A percentile compares a stretch with the other conserved stretches of the same genome.
Evolutionary conservation across 495 filamentous ascomycete genomes (phyloP).

Genomic region (Parathielavia appendiculata): DNA sequence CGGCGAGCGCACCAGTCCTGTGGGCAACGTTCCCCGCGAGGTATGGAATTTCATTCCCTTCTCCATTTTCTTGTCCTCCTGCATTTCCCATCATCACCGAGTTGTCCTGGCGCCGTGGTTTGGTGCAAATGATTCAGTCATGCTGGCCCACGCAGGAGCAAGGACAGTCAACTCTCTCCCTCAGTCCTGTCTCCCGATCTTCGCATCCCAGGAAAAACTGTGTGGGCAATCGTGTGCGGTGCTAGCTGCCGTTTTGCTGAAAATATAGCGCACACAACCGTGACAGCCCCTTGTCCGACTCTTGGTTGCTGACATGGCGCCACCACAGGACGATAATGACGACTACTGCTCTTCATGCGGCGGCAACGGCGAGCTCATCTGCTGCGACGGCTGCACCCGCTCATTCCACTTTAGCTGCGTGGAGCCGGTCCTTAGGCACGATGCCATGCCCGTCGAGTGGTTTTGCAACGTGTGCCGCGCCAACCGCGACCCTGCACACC

Average conservation of each 20-base stretch:
- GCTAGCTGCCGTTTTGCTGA: constrained; percentile 28
- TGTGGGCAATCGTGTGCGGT: constrained; percentile 5
- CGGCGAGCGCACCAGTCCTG: constrained; percentile 48
- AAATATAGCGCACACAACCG: constrained; percentile 31
- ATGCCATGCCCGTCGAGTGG: constrained; percentile 70
- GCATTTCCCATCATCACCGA: constrained; percentile 4
- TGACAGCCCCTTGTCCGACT: constrained; percentile 2
- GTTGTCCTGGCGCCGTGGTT: neutral
- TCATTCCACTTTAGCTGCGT: constrained; percentile 85
- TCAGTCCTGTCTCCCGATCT: neutral
- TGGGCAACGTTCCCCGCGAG: constrained; percentile 37
- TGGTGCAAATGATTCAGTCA: constrained; percentile 9
- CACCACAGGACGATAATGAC: constrained; percentile 65
- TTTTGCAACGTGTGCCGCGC: constrained; percentile 70
- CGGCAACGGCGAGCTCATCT: constrained; percentile 75
- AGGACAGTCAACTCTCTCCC: neutral
- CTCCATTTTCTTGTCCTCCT: constrained; percentile 2
- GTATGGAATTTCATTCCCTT: constrained; percentile 33
- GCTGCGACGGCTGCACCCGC: constrained; percentile 84
- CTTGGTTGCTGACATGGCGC: constrained; percentile 24
- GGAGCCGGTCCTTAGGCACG: constrained; percentile 66
- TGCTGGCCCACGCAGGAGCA: neutral
- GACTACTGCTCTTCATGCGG: constrained; percentile 83
- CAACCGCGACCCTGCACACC: constrained; percentile 31
- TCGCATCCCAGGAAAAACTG: constrained; percentile 8